Conservation (phyloP, 2,329 filamentous ascomycete species). For the Paraconiothyrium brasiliense region DNA sequence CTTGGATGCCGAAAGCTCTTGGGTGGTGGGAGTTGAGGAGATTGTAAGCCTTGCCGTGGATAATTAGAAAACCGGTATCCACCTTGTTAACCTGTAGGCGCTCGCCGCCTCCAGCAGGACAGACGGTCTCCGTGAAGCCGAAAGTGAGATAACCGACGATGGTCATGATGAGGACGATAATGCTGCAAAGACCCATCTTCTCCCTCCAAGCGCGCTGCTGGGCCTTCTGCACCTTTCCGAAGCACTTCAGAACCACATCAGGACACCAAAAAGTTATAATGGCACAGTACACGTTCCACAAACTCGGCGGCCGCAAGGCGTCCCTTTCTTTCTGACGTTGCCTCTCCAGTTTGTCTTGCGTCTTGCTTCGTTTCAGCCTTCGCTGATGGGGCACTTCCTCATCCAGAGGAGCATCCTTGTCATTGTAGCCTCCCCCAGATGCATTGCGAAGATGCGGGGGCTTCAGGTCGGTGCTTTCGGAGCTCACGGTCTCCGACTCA, state of each 20-base stretch:
- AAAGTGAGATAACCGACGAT: slow-evolving; percentile 96
- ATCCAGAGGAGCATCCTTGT: slow-evolving; percentile 49
- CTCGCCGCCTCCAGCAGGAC: slow-evolving; percentile 70
- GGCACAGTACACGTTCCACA: slow-evolving; percentile 96
- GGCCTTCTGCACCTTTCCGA: slow-evolving; percentile 83
- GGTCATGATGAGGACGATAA: slow-evolving; percentile 87
- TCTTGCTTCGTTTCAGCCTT: slow-evolving; percentile 73
- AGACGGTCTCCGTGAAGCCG: slow-evolving; percentile 91
- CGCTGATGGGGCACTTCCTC: slow-evolving; percentile 54
- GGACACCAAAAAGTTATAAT: slow-evolving; percentile 96
- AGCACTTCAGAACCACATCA: slow-evolving; percentile 82
- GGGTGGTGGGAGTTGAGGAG: slow-evolving; percentile 81
- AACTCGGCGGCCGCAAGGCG: slow-evolving; percentile 77
- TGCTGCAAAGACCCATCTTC: slow-evolving; percentile 95
- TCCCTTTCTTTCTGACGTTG: slow-evolving; percentile 68
- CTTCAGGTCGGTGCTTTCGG: slow-evolving; percentile 70
- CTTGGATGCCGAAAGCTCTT: slow-evolving; percentile 78
- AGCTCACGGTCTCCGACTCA: slow-evolving; percentile 63
- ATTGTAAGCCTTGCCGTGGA: slow-evolving; percentile 91
- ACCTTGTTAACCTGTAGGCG: slow-evolving; percentile 87
- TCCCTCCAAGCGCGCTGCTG: slow-evolving; percentile 96
- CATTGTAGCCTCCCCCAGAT: slow-evolving; percentile 50
- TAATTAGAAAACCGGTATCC: slow-evolving; percentile 87
- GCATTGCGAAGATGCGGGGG: slow-evolving; percentile 48
- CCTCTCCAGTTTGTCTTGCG: slow-evolving; percentile 67